A percentile compares a stretch with the other conserved stretches of the same genome.
These are phyloP conservation scores for Discostella stelligera DNA, from an alignment of 352 stramenopile species.

Conservation along the genomic window DNA sequence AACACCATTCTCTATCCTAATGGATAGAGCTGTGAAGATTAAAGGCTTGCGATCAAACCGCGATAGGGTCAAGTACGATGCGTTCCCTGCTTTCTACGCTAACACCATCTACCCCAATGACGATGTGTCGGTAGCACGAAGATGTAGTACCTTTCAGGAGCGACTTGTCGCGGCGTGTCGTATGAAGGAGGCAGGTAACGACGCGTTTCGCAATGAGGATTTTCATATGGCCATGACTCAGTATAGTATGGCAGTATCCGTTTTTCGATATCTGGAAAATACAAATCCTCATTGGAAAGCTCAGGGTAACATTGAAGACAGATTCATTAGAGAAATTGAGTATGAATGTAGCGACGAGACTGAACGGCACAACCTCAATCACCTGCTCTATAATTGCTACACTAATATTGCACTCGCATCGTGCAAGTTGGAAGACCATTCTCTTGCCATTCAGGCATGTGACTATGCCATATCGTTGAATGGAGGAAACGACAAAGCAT, in stretches of 20 bases:
- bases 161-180: constrained; percentile 27
- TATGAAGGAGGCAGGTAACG: constrained; percentile 53
- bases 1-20: constrained; percentile 51
- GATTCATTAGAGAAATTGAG: constrained; percentile 29
- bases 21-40: constrained; percentile 59
- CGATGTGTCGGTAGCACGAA: constrained; percentile 31
- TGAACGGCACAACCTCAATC: constrained; percentile 27
- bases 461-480: constrained; percentile 43
- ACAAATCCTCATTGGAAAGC: constrained; percentile 37
- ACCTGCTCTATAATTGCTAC: constrained; percentile 46
- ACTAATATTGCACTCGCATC: constrained; percentile 54
- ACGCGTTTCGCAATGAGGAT: constrained; percentile 26
- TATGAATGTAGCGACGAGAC: constrained; percentile 28
- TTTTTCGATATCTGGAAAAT: constrained; percentile 52
- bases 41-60: constrained; percentile 29
- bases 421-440: constrained; percentile 38
- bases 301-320: constrained; percentile 51
- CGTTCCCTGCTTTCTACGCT: constrained; percentile 41
- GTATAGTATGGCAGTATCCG: constrained; percentile 43
- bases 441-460: constrained; percentile 42
- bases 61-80: constrained; percentile 41
- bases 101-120: constrained; percentile 47
- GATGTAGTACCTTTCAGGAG: constrained; percentile 25
- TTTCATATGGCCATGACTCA: constrained; percentile 34
- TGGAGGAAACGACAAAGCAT: constrained; percentile 40